These are phyloP conservation scores for Lepidium africanum DNA, from an alignment of 345 rosid species.

Conservation along the genomic window DNA sequence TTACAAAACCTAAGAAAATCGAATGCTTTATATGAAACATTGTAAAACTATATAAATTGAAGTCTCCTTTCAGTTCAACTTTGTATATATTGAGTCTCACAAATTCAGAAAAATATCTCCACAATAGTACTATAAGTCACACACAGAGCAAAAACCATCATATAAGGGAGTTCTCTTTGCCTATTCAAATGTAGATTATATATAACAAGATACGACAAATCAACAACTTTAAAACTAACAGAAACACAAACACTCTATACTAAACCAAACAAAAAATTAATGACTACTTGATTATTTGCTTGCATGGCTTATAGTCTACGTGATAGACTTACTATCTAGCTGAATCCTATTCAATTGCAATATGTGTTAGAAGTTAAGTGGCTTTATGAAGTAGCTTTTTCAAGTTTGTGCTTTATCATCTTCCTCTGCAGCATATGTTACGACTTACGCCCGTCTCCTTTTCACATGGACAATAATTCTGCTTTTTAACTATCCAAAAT, in stretches of 20 bases:
- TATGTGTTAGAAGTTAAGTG: not conserved
- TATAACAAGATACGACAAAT: too few species aligned
- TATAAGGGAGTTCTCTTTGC: not conserved
- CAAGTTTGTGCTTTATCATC: too few species aligned
- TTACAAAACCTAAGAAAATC: too few species aligned
- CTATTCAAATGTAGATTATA: not conserved
- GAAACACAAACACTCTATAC: not conserved
- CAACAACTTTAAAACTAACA: not conserved
- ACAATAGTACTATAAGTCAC: conserved; percentile 61
- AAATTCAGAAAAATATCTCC: conserved; percentile 71
- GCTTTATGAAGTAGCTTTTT: too few species aligned
- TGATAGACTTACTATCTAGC: not conserved
- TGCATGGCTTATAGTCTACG: not conserved
- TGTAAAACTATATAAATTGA: too few species aligned
- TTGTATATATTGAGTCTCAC: not conserved
- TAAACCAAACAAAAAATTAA: not conserved
- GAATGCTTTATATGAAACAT: too few species aligned
- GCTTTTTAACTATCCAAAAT: too few species aligned
- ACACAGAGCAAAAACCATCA: conserved; percentile 9
- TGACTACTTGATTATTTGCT: not conserved
- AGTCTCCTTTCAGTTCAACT: too few species aligned
- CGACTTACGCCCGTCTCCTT: too few species aligned
- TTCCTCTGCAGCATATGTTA: too few species aligned
- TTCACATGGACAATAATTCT: too few species aligned
- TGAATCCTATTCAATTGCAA: not conserved